Base-by-base conservation (phyloP, 2,329 filamentous ascomycete species). In the Aspergillaceae sp. region DNA sequence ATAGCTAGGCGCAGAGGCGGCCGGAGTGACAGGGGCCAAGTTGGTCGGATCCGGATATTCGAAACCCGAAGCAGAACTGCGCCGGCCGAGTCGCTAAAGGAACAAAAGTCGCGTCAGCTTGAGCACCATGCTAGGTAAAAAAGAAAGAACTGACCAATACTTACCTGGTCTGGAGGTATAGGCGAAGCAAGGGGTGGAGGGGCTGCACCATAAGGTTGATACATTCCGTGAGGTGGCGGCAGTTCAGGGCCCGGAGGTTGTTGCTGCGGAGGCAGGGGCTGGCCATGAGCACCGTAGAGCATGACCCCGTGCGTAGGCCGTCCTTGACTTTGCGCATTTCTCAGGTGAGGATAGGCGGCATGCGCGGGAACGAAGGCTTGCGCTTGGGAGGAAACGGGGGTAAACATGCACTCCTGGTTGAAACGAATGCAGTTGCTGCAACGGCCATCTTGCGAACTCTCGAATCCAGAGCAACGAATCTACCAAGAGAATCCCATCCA, bases 381-480 rank as follows among this genome's bases (percentile, higher is more conserved):
- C 6, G 82, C 80, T 66, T 86, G 83, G 7, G 82, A 83, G 3
- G 82, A 86, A 27, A 87, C 83, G 2, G 84, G 83, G 1, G 83
- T 86, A 66, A 87, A 87, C 66, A 87, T 80, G 67, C 84, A 87
- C 61, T 86, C 82, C 65, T 87, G 83, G 53, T 83, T 83, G 68
- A 87, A 87, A 41, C 83, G 75, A 52, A 82, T 74, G 61, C 83
- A 87, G 63, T 87, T 87, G 58, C 75, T 79, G 71, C 83, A 87
- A 49, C 82, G 79, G 49, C 84, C 84, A 64, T 86, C 81, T 35
- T 82, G 78, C 35, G 82, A 84, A 47, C 77, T 78, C 58, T 86
- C 83, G 61, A 86, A 87, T 29, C 83, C 84, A 3, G 83, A 86
- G 71, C 83, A 87, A 49, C 84, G 81, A 63, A 87, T 86, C 83